phyloP scores from a whole-genome alignment of 225 moss, liverwort and hornwort species.

The Physcomitrium patens region DNA sequence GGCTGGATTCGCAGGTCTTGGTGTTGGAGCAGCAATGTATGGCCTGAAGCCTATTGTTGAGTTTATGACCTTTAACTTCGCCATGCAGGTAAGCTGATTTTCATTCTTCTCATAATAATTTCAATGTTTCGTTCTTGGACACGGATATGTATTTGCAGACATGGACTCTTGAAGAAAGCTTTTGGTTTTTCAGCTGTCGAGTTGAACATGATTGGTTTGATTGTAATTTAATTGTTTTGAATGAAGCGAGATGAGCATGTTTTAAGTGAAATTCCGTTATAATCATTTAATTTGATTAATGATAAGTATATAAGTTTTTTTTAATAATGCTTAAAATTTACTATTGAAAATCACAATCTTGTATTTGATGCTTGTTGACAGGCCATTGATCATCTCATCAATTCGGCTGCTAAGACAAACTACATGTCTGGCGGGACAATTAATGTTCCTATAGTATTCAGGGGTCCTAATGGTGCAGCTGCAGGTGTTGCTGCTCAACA shows the following conservation, averaged over 20 bases:
- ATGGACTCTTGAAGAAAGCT: too few species aligned
- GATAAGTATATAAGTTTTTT: too few species aligned
- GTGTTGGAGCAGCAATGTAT: slow-evolving; percentile 96
- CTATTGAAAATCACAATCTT: too few species aligned
- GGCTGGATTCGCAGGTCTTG: slow-evolving; percentile 95
- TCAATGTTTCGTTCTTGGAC: background rate
- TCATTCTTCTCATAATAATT: slow-evolving; percentile 1
- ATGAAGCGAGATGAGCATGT: background rate
- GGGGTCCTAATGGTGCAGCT: slow-evolving; percentile 97
- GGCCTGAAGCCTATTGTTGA: slow-evolving; percentile 93
- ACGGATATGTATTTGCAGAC: background rate
- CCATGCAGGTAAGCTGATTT: slow-evolving; percentile 79
- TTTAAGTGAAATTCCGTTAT: too few species aligned
- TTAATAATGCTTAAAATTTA: too few species aligned
- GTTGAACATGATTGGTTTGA: background rate
- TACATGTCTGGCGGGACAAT: slow-evolving; percentile 99
- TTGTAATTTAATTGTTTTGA: slow-evolving; percentile 1
- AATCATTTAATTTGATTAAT: too few species aligned
- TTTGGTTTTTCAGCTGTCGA: too few species aligned
- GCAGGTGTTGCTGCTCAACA: slow-evolving; percentile 98
- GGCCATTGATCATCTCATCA: slow-evolving; percentile 98
- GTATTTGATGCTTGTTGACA: slow-evolving; percentile 34
- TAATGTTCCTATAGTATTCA: slow-evolving; percentile 90
- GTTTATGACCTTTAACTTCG: slow-evolving; percentile 98
- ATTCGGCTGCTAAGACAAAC: slow-evolving; percentile 97